Base-by-base conservation (phyloP, 768 basidiomycete genomes). In the Rubroboletus pulcherrimus region DNA sequence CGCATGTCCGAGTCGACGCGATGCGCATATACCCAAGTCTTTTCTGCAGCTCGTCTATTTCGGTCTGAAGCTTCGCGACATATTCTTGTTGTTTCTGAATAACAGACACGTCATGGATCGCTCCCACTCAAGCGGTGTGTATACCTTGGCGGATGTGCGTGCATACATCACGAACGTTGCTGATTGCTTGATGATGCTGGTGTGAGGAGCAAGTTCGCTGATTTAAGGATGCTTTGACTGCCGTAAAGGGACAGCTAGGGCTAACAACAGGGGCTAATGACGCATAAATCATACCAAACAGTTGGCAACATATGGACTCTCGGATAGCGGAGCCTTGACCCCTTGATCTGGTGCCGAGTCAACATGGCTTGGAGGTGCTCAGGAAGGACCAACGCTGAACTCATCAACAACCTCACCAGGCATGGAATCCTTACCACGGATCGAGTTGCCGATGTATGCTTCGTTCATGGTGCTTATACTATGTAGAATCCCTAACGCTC, bases 361-460 rank as follows among this genome's bases (percentile, higher is more conserved):
- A 41, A 37, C 54, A 93, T 94, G 92, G 92, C 92, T 38, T 94
- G 92, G 93, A 78, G 80, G 31, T 88, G 87, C 67, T 80, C 75
- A 40, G 93, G 92, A 24, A 71, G 65, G 10, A 82, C 82, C 4
- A 95, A 93, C 64, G 63, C 71, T 17, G 87, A 91, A 60, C 84
- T 97, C 43, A 77, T 97, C 54, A 61, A 74, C 24, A 93, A 92
- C 70, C 74, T 97, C 74, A 62, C 67, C 5, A 69, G 62, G 37
- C 71, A 76, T 47, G 78, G 77, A 3, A 83, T 91, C 37, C 77
- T 91, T 46, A 73, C 72, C 21, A 81, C 84, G 4, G 78, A 83
- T 2, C 64, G 71, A 11, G 82, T 91, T 14, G 71, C 75, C 10
- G 71, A 78, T 56, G 90, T 90, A 59, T 55, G 82, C 64, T 7